Evolutionary conservation across 2,329 filamentous ascomycete genomes (phyloP).

Genomic region (Talaromyces sp.): DNA sequence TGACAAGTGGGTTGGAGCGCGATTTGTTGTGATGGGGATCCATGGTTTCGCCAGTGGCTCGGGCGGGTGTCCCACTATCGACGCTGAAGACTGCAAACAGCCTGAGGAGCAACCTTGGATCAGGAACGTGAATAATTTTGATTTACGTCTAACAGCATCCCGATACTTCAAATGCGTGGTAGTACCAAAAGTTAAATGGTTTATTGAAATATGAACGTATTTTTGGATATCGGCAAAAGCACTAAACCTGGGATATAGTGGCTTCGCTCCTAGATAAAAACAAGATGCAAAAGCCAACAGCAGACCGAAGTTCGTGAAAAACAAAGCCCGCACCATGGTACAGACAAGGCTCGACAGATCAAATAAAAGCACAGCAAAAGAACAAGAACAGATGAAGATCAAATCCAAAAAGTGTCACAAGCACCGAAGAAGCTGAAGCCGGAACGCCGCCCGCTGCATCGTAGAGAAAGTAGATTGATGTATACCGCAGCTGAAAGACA

Average conservation of each 20-base stretch:
- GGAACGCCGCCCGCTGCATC: slow-evolving; percentile 29
- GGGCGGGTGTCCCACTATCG: too few relatives aligned
- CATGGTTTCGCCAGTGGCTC: too few relatives aligned
- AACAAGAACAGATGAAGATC: slow-evolving; percentile 1
- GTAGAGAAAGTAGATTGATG: slow-evolving; percentile 12
- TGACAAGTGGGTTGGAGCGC: neutral
- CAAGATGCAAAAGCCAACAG: slow-evolving; percentile 11
- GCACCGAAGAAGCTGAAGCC: slow-evolving; percentile 10
- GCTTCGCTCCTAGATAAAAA: slow-evolving; percentile 2
- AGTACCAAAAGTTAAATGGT: too few relatives aligned
- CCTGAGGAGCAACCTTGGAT: too few relatives aligned
- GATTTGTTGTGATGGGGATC: neutral
- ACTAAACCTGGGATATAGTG: slow-evolving; percentile 4
- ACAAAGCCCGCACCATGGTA: slow-evolving; percentile 7
- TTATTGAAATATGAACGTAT: neutral
- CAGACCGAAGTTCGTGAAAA: slow-evolving; percentile 8
- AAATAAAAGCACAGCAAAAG: slow-evolving; percentile 1
- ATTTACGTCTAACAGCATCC: too few relatives aligned
- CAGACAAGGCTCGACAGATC: neutral
- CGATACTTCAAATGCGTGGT: too few relatives aligned
- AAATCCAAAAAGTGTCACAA: slow-evolving; percentile 10
- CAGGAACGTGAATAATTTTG: too few relatives aligned
- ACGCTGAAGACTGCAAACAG: too few relatives aligned
- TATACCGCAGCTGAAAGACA: slow-evolving; percentile 19
- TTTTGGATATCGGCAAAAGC: slow-evolving; percentile 2